Conservation (phyloP, 345 rosid genomes). For the Camelina laxa region DNA sequence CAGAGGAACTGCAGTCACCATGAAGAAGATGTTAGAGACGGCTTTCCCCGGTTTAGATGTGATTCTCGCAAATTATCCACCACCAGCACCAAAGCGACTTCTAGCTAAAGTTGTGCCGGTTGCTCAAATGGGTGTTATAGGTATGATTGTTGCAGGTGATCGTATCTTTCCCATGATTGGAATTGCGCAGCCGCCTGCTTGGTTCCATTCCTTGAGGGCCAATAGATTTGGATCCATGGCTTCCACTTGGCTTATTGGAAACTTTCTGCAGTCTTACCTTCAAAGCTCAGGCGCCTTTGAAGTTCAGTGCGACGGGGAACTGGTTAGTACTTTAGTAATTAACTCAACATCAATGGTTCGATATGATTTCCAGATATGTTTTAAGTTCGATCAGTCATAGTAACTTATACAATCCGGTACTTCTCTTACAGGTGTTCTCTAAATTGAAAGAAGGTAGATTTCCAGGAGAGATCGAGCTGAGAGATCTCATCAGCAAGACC, state of each 20-base stretch:
- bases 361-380: slow-evolving; percentile 1
- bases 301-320: slow-evolving; percentile 65
- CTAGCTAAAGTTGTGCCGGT: slow-evolving; percentile 67
- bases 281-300: slow-evolving; percentile 94
- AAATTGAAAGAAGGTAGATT: slow-evolving; percentile 81
- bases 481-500: slow-evolving; percentile 63
- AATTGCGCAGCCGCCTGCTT: slow-evolving; percentile 64
- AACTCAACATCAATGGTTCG: background rate
- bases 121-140: slow-evolving; percentile 74
- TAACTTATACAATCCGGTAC: slow-evolving; percentile 13
- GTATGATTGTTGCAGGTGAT: slow-evolving; percentile 76
- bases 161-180: slow-evolving; percentile 81
- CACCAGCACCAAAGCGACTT: slow-evolving; percentile 73
- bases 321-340: slow-evolving; percentile 55
- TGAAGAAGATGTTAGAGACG: slow-evolving; percentile 84
- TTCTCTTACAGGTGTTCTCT: slow-evolving; percentile 67
- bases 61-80: slow-evolving; percentile 76
- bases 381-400: background rate
- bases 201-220: slow-evolving; percentile 72
- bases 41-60: slow-evolving; percentile 83
- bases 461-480: slow-evolving; percentile 85
- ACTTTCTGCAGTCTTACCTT: slow-evolving; percentile 78
- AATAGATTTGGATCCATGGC: slow-evolving; percentile 91
- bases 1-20: slow-evolving; percentile 79
- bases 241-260: slow-evolving; percentile 86